Evolutionary conservation across 225 moss, liverwort and hornwort genomes (phyloP), one percentile per base, ranked within the genome.

Genomic region (Asterella californica): DNA sequence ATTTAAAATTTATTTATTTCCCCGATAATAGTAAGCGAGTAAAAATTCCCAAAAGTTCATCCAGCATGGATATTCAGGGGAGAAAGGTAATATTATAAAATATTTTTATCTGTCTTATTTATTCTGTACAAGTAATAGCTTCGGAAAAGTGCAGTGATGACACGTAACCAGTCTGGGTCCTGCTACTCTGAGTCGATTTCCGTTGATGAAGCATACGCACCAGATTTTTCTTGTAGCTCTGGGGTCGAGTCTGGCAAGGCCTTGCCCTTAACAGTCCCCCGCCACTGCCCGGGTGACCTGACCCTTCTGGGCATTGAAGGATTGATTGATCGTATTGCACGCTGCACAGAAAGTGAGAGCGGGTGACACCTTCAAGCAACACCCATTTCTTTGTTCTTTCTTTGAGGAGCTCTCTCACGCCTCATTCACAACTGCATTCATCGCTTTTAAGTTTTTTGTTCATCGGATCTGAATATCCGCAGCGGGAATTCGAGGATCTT

Each of bases 401-500:
- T 30, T 27, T 29, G 21, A 76, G 59, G 59, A 32, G 34, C 38
- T 59, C 75, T 76, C 34, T 54, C 75, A 37, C 30, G 74, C 9
- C 48, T 27, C 50, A 53, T 34, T 53, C 42, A 25, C 14, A 24
- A 49, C 27, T 34, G 19, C 52, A 48, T 27, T 48, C 19, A 52
- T 74, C 74, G 8, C 74, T 29, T 52, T 59, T 21, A 21, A 76
- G 37, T 15, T 24, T 25, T 19, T 59, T 24, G 37, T 21, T 69
- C 37, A 12, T 69, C 59, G 33, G 75, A 57, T 76, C 59, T n/a
- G 57, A 57, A 14, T 32, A 53, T 38, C 29, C 32, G 10, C 48
- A 29, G 14, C 57, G 29, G 36, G 59, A 76, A 76, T 57, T 76
- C 30, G n/a, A 76, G 75, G 75, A 60, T 59, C 59, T 76, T 36